phyloP scores from a whole-genome alignment of 495 filamentous ascomycete species.

The Penicillium fimorum region DNA sequence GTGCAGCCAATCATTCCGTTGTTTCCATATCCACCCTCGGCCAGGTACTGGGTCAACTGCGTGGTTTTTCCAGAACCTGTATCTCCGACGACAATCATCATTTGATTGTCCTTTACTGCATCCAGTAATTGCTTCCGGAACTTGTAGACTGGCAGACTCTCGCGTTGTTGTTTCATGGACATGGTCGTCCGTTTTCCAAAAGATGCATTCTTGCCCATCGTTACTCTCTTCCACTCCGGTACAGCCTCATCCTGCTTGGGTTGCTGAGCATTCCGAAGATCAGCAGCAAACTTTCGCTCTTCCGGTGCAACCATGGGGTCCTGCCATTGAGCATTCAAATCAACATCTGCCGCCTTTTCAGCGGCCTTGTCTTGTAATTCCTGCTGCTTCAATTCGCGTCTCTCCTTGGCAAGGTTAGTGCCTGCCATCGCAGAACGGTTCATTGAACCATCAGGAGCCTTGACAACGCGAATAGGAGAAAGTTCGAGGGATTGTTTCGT shows the following conservation, averaged over 20 bases:
- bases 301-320: conserved; percentile 91
- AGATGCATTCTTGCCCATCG: conserved; percentile 76
- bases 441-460: conserved; percentile 93
- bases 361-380: conserved; percentile 82
- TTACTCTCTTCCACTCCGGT: conserved; percentile 90
- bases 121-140: conserved; percentile 87
- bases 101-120: conserved; percentile 82
- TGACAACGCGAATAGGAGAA: conserved; percentile 93
- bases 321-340: conserved; percentile 90
- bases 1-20: conserved; percentile 95
- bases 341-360: conserved; percentile 74
- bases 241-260: conserved; percentile 62
- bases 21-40: conserved; percentile 87
- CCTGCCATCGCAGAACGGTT: conserved; percentile 95
- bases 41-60: conserved; percentile 91
- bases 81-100: conserved; percentile 95
- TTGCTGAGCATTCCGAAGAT: conserved; percentile 61
- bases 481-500: conserved; percentile 94
- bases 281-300: conserved; percentile 80
- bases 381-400: conserved; percentile 82
- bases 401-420: conserved; percentile 83
- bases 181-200: conserved; percentile 85
- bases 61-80: conserved; percentile 98
- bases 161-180: conserved; percentile 93
- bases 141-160: conserved; percentile 85